Percentiles rank a stretch among this genome's conserved stretches.
These are phyloP conservation scores for Biscogniauxia mediterranea DNA, from an alignment of 2,329 filamentous ascomycete genomes.

Conservation along the genomic window DNA sequence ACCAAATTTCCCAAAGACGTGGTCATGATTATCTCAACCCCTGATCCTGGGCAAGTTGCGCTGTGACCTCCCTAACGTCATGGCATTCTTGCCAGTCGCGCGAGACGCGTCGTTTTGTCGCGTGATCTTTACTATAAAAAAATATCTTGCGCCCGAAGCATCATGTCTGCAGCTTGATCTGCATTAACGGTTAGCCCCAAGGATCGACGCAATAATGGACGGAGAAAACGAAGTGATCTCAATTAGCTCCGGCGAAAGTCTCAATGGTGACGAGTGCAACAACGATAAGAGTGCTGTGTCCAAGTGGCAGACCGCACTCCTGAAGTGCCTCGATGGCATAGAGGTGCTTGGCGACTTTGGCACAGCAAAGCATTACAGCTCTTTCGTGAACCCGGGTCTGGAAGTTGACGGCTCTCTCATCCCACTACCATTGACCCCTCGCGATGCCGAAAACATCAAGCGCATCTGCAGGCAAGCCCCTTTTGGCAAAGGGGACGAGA, in stretches of 20 bases:
- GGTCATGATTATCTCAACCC: not conserved
- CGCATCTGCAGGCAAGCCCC: slow-evolving; percentile 29
- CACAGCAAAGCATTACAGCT: slow-evolving; percentile 8
- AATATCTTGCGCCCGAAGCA: not conserved
- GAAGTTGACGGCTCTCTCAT: slow-evolving; percentile 22
- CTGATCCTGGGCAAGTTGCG: not conserved
- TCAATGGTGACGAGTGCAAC: not conserved
- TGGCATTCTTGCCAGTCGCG: not conserved
- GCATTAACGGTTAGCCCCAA: not conserved
- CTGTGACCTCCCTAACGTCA: not conserved
- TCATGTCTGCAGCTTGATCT: not conserved
- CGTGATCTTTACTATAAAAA: not conserved
- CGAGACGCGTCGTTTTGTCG: not conserved
- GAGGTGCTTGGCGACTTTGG: slow-evolving; percentile 17
- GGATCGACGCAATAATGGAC: not conserved
- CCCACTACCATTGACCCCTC: slow-evolving; percentile 25
- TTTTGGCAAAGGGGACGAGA: slow-evolving; percentile 38
- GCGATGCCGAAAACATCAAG: slow-evolving; percentile 27
- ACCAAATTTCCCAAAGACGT: too few species aligned
- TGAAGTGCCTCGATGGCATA: slow-evolving; percentile 13
- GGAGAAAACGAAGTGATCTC: too few species aligned
- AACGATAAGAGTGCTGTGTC: not conserved
- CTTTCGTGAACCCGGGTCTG: slow-evolving; percentile 27
- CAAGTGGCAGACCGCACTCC: not conserved
- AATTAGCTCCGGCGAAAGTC: too few species aligned